Conservation (phyloP, 106 monocot species). For the Platanthera guangdongensis region DNA sequence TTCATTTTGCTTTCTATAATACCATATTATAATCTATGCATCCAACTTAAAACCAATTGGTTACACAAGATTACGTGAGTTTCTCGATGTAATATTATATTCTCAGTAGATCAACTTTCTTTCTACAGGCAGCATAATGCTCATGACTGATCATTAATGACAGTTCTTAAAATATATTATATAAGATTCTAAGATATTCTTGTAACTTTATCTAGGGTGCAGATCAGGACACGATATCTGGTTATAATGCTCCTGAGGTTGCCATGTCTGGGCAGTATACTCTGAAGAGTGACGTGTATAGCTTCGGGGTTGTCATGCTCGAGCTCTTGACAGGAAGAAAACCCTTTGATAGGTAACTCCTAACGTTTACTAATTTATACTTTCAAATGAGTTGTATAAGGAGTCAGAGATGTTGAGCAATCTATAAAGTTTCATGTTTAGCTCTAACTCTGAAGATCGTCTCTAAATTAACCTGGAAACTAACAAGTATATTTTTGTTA, state of each 20-base stretch:
- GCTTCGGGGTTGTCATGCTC: slow-evolving; percentile 89
- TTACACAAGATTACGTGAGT: too few species aligned
- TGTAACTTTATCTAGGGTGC: neutral
- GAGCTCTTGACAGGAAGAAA: slow-evolving; percentile 77
- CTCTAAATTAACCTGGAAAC: too few species aligned
- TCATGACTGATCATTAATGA: neutral
- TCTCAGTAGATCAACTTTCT: too few species aligned
- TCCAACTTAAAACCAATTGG: too few species aligned
- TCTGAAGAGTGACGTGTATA: slow-evolving; percentile 77
- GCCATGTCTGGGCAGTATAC: slow-evolving; percentile 68
- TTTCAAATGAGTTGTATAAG: neutral
- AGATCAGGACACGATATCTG: slow-evolving; percentile 41
- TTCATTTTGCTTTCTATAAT: too few species aligned
- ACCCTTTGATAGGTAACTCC: slow-evolving; percentile 69
- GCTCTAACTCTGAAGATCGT: too few species aligned
- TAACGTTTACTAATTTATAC: neutral
- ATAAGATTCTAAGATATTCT: neutral
- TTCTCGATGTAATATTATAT: too few species aligned
- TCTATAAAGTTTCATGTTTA: too few species aligned
- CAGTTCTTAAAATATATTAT: neutral
- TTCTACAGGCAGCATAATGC: neutral
- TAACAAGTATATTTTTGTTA: too few species aligned
- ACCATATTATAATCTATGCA: too few species aligned
- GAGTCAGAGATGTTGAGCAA: too few species aligned
- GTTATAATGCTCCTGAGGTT: slow-evolving; percentile 80